Evolutionary conservation across 2,329 filamentous ascomycete genomes (phyloP), one percentile per base, ranked within the genome.

Genomic region (Pleurostoma richardsiae): DNA sequence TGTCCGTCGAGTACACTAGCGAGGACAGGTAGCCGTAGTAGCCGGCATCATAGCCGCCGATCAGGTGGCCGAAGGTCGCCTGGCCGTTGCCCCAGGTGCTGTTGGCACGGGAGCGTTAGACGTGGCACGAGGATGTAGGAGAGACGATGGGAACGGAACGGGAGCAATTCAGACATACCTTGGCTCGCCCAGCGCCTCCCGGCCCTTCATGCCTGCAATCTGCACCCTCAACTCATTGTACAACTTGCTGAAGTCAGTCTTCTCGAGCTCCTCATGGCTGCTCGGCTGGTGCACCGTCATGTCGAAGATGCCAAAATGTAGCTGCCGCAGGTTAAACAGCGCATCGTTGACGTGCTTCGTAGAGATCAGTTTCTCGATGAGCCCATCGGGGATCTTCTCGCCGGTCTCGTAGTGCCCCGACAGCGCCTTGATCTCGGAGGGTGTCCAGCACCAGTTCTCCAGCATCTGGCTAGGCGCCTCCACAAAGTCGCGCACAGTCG

Each of bases 331-430:
- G 60, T 90, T 91, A 68, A 86, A 87, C 4, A 90, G 76, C 0
- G 86, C 86, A 50, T 83, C 87, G 62, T 92, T 92, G 61, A 92
- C 84, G 57, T 90, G 85, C 67, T 90, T 89, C 10, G 86, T 90
- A 42, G 76, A 77, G 58, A 94, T 83, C 50, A 90, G 77, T 63
- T 83, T 87, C 57, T 83, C 73, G 48, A 91, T 83, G 19, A 94
- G 73, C 10, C 86, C 83, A 55, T 89, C 83, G 0, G 88, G 85
- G 49, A 94, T 90, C 49, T 76, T 72, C 61, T 86, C 79, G 8
- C 79, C 73, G 0, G 83, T 82, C 60, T 85, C 70, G 71, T 88
- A 91, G 69, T 92, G 88, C 53, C 79, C 81, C 40, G 84, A 89
- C 6, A 94, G 74, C 1, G 77, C 72, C 60, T 78, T 79, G 43